Base-by-base conservation (phyloP, 345 rosid species). In the Gossypium raimondii region DNA sequence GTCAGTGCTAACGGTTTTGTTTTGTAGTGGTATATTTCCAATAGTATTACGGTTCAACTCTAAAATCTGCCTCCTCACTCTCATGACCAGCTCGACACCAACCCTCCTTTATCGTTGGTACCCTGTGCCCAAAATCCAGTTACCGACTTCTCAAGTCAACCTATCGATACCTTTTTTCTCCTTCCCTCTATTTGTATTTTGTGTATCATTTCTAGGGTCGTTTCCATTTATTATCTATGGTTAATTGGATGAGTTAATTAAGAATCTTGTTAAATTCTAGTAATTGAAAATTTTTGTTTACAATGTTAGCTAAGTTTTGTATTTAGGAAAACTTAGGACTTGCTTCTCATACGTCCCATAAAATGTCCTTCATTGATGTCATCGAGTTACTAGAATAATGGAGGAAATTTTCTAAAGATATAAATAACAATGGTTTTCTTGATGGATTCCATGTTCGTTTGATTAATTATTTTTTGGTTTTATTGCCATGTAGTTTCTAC, bases 31-130 rank as follows among this genome's bases (percentile, higher is more conserved):
- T 4, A 29, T 29, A 29, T 29, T 29, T 29, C 1, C 5, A 4
- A 29, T 0, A 29, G 6, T 76, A 88, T 90, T 78, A 78, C 91
- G 38, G 93, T 90, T 79, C 87, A 82, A 65, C 18, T 85, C 85
- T 80, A 81, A 27, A 76, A 73, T 67, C 78, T 78, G 25, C 85
- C 58, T 43, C 29, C 89, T 81, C 78, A 78, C 9, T 70, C 84
- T 62, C 45, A 22, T 38, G 43, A 60, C 74, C 60, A 27, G n/a
- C 4, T n/a, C 27, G 25, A 70, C 60, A n/a, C 43, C 72, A 4
- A 48, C 24, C 57, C 47, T 34, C 27, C 29, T 2, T 47, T 25
- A 45, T 4, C 5, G 6, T 29, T 29, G 38, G 38, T 5, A 29
- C 38, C 38, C 38, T 0, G 0, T 29, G 38, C 38, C 38, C 61